These are phyloP conservation scores for Chalciporus piperatoides DNA, from an alignment of 1,284 basidiomycete species.

Conservation along the genomic window DNA sequence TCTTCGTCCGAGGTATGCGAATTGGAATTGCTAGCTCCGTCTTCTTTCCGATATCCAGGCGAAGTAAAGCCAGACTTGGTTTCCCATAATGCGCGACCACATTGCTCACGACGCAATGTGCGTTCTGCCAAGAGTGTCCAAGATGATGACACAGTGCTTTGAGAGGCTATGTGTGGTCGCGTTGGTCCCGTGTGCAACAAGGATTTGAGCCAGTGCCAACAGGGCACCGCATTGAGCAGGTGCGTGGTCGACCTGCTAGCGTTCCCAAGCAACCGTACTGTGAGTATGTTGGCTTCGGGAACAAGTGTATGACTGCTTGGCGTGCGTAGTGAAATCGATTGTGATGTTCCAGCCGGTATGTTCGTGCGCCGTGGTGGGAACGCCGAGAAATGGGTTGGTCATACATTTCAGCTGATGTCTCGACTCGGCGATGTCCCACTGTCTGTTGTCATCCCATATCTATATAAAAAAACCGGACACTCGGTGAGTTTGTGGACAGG, in stretches of 20 bases:
- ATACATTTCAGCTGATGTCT: neutral
- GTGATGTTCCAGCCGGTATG: no score
- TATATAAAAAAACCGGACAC: no score
- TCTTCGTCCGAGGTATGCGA: neutral
- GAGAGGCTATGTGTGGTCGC: neutral
- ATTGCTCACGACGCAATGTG: neutral
- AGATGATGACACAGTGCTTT: neutral
- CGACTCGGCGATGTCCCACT: neutral
- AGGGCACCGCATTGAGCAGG: neutral
- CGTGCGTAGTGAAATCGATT: neutral
- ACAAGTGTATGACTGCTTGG: neutral
- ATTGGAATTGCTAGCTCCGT: neutral
- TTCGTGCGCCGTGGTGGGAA: neutral
- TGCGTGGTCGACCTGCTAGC: neutral
- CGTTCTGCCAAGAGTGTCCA: neutral
- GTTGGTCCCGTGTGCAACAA: neutral
- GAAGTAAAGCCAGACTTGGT: neutral
- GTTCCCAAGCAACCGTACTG: neutral
- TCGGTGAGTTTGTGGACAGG: no score
- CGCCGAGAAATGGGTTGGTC: neutral
- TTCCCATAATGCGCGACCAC: neutral
- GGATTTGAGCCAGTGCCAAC: neutral
- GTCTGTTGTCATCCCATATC: no score
- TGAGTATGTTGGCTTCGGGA: neutral
- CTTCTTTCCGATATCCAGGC: neutral